phyloP scores from a whole-genome alignment of 164 flowering plant species.

The Nelumbo lutea region DNA sequence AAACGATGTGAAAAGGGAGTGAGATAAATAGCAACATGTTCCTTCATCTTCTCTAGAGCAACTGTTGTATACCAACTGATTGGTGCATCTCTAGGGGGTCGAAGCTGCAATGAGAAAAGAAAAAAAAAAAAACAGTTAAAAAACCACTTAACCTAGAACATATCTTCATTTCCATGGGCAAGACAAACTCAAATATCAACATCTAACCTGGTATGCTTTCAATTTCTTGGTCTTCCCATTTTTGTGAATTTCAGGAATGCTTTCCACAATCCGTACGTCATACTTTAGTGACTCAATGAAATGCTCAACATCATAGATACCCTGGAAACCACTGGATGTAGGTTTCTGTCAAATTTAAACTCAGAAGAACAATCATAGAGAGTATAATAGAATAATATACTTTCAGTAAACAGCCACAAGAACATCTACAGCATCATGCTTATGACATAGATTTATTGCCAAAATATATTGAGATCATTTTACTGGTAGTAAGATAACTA shows the following conservation, averaged over 20 bases:
- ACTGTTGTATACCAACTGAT: conserved; percentile 75
- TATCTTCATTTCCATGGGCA: neutral
- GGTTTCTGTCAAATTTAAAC: no score
- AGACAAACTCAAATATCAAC: neutral
- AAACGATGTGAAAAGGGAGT: conserved; percentile 96
- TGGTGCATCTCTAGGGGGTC: conserved; percentile 96
- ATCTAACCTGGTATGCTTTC: conserved; percentile 74
- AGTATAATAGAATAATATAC: no score
- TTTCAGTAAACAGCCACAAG: no score
- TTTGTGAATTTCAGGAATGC: conserved; percentile 67
- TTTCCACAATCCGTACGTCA: conserved; percentile 81
- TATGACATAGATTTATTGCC: no score
- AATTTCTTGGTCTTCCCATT: conserved; percentile 82
- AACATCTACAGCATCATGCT: no score
- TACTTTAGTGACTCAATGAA: conserved; percentile 67
- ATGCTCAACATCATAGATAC: conserved; percentile 93
- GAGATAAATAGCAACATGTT: conserved; percentile 92
- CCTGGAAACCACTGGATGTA: conserved; percentile 77
- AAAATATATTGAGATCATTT: no score
- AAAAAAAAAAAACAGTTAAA: conserved; percentile 2
- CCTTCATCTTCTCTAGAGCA: conserved; percentile 85
- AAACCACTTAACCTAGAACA: neutral
- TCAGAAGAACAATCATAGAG: neutral
- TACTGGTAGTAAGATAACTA: no score
- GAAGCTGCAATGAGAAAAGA: conserved; percentile 39